These are phyloP conservation scores for Chlorella sp. DNA, from an alignment of 139 green algal species.

Conservation along the genomic window DNA sequence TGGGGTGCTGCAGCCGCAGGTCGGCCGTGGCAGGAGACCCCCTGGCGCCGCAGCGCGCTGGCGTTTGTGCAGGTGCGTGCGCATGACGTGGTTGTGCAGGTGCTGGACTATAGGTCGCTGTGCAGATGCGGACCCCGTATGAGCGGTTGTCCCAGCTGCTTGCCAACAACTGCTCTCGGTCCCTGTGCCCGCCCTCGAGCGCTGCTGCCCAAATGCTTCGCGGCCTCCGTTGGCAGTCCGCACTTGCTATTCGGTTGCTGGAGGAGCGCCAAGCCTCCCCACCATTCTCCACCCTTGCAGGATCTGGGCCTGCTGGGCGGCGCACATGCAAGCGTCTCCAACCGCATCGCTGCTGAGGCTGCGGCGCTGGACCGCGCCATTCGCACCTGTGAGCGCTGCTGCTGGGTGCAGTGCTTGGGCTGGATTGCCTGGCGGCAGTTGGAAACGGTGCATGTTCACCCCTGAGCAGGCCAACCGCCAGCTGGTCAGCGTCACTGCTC, in stretches of 20 bases:
- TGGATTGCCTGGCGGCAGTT: neutral
- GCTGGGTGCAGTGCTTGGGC: neutral
- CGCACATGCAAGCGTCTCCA: neutral
- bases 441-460: too few species aligned
- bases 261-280: neutral
- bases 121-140: neutral
- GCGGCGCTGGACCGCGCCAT: conserved; percentile 8
- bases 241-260: too few species aligned
- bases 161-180: neutral
- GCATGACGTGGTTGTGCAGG: neutral
- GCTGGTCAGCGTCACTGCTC: too few species aligned
- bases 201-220: too few species aligned
- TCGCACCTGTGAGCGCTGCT: neutral
- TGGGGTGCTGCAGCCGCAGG: neutral
- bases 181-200: neutral
- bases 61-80: conserved; percentile 3
- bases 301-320: conserved; percentile 11
- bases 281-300: neutral
- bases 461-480: neutral
- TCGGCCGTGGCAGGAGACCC: neutral
- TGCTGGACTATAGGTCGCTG: neutral
- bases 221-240: too few species aligned
- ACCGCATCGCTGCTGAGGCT: conserved; percentile 9
- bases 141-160: neutral
- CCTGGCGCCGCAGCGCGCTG: conserved; percentile 22